Percentiles rank a stretch among this genome's conserved stretches.
phyloP scores from a whole-genome alignment of 495 filamentous ascomycete genomes.

The Trichocladium antarcticum region DNA sequence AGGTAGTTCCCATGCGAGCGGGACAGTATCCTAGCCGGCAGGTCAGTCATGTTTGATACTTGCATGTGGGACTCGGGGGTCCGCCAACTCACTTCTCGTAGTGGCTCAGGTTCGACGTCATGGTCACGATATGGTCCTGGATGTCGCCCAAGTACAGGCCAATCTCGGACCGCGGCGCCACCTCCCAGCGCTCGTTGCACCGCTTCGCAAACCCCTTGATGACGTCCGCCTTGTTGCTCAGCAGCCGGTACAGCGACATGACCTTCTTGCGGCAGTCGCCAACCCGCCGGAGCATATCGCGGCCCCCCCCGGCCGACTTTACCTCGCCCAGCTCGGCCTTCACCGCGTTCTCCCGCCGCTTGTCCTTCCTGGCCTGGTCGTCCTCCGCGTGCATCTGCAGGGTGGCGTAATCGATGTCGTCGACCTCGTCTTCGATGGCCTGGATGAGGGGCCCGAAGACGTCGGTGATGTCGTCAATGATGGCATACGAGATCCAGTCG shows the following conservation, averaged over 20 bases:
- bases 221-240: constrained; percentile 96
- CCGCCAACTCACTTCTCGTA: constrained; percentile 80
- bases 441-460: constrained; percentile 86
- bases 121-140: constrained; percentile 96
- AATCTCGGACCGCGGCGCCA: constrained; percentile 90
- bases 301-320: constrained; percentile 47
- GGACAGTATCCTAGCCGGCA: constrained; percentile 58
- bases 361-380: constrained; percentile 26
- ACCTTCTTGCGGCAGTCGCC: constrained; percentile 94
- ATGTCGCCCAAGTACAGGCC: constrained; percentile 94
- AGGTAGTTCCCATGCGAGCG: constrained; percentile 94
- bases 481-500: constrained; percentile 96
- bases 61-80: neutral
- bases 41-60: constrained; percentile 13
- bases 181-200: constrained; percentile 96
- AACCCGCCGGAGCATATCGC: constrained; percentile 79
- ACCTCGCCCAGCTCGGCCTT: constrained; percentile 32
- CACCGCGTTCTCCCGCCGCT: constrained; percentile 10
- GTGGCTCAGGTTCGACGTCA: constrained; percentile 88
- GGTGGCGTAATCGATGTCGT: constrained; percentile 77
- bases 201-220: constrained; percentile 99
- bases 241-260: constrained; percentile 79
- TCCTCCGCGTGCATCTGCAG: constrained; percentile 57
- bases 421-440: constrained; percentile 77
- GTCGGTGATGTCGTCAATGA: constrained; percentile 98